phyloP scores from a whole-genome alignment of 2,329 filamentous ascomycete genomes.

The Hypoxylon sp. region DNA sequence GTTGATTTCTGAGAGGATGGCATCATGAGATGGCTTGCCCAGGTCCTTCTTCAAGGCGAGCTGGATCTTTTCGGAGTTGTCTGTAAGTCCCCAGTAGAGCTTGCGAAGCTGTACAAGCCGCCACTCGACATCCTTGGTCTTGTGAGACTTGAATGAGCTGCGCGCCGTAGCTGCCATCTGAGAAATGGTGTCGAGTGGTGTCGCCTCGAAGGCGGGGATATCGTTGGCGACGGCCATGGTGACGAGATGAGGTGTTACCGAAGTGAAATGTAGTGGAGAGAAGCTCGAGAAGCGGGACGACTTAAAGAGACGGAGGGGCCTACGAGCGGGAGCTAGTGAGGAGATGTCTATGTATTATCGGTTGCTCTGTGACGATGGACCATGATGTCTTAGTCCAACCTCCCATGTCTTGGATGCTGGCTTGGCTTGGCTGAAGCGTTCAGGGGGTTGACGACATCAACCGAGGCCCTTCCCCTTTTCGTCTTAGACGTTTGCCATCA shows the following conservation, averaged over 20 bases:
- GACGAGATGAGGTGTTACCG: background rate
- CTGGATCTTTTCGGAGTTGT: conserved; percentile 75
- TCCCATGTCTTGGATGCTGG: background rate
- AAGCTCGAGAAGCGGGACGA: background rate
- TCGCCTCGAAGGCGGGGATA: conserved; percentile 64
- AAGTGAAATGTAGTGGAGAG: background rate
- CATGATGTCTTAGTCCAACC: background rate
- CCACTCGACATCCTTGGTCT: conserved; percentile 83
- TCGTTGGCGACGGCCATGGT: conserved; percentile 52
- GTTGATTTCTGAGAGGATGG: conserved; percentile 75
- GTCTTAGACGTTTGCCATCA: conserved; percentile 4
- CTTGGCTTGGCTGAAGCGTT: background rate
- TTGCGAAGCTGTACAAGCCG: conserved; percentile 86
- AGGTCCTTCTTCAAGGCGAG: conserved; percentile 82
- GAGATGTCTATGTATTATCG: background rate
- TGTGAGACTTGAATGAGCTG: conserved; percentile 76
- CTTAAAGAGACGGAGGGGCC: background rate
- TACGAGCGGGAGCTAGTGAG: background rate
- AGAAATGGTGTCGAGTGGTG: conserved; percentile 72
- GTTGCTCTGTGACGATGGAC: background rate
- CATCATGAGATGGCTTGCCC: conserved; percentile 78
- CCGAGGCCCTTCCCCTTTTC: conserved; percentile 21
- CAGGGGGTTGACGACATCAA: conserved; percentile 2
- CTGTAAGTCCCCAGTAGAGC: conserved; percentile 91
- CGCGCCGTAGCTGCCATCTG: conserved; percentile 66